A percentile compares a stretch with the other conserved stretches of the same genome.
Evolutionary conservation across 352 stramenopile genomes (phyloP).

Genomic region (Phytopythium ostracodes): DNA sequence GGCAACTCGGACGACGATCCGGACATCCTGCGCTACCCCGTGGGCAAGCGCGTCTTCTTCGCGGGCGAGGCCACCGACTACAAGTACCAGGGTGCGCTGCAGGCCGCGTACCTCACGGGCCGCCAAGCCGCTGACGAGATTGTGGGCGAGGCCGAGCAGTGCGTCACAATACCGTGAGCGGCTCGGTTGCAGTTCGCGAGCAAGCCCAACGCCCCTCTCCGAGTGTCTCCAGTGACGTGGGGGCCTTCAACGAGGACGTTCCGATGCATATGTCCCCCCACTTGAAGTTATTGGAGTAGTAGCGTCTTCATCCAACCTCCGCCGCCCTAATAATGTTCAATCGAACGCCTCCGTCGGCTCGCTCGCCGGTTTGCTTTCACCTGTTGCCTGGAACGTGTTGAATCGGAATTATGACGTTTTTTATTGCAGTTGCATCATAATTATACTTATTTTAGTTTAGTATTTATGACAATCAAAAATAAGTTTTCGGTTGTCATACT

Average conservation of each 20-base stretch:
- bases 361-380: neutral
- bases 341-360: neutral
- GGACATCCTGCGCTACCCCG: slow-evolving; percentile 32
- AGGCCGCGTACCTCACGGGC: slow-evolving; percentile 61
- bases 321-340: slow-evolving; percentile 5
- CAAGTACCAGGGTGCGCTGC: slow-evolving; percentile 60
- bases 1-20: slow-evolving; percentile 58
- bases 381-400: too few species aligned
- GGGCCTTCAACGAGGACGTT: neutral
- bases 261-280: neutral
- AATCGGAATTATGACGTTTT: too few species aligned
- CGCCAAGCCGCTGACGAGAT: slow-evolving; percentile 26
- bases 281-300: slow-evolving; percentile 11
- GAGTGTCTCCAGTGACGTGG: neutral
- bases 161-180: slow-evolving; percentile 3
- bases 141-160: slow-evolving; percentile 9
- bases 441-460: too few species aligned
- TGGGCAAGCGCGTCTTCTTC: slow-evolving; percentile 48
- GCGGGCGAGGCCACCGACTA: slow-evolving; percentile 66
- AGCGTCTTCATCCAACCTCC: neutral
- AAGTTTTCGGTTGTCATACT: too few species aligned
- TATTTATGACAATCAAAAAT: too few species aligned
- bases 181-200: neutral
- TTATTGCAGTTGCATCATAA: too few species aligned
- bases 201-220: neutral